Conservation (phyloP, 805 yeast species). For the Metschnikowia kunwiensis region DNA sequence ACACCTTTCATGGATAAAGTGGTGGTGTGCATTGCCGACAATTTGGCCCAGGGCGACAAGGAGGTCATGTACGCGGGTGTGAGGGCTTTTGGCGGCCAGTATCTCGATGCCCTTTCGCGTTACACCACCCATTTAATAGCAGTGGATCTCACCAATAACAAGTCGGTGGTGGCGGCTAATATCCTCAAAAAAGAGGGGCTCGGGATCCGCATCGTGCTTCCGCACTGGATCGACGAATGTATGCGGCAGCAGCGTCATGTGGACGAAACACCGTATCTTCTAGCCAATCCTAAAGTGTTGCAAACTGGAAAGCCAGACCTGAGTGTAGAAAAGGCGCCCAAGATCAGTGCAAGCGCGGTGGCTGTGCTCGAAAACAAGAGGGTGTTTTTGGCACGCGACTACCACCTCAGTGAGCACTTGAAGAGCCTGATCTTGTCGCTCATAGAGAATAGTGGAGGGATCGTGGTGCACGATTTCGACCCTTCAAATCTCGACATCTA, state of each 20-base stretch:
- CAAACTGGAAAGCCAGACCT: constrained; percentile 23
- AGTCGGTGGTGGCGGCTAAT: constrained; percentile 53
- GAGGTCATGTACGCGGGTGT: constrained; percentile 70
- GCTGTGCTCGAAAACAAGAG: constrained; percentile 41
- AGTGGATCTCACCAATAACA: constrained; percentile 49
- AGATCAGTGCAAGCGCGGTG: neutral
- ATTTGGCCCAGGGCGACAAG: constrained; percentile 54
- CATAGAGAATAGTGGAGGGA: constrained; percentile 56
- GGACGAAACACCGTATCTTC: constrained; percentile 51
- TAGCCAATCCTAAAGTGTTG: constrained; percentile 22
- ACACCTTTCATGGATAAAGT: constrained; percentile 58
- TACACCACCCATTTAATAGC: constrained; percentile 80
- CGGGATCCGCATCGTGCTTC: constrained; percentile 60
- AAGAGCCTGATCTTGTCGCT: constrained; percentile 39
- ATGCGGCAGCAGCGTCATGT: constrained; percentile 49
- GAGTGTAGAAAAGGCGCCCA: neutral
- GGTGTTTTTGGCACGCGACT: constrained; percentile 55
- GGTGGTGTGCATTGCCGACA: constrained; percentile 57
- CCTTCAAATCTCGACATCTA: constrained; percentile 35
- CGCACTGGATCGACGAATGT: constrained; percentile 79
- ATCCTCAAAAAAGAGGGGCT: constrained; percentile 25
- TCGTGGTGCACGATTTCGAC: constrained; percentile 27
- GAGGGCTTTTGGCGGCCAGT: constrained; percentile 74
- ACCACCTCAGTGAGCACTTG: constrained; percentile 48
- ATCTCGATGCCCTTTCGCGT: constrained; percentile 56